phyloP scores from a whole-genome alignment of 2,329 filamentous ascomycete species.

The Fusarium chaquense region DNA sequence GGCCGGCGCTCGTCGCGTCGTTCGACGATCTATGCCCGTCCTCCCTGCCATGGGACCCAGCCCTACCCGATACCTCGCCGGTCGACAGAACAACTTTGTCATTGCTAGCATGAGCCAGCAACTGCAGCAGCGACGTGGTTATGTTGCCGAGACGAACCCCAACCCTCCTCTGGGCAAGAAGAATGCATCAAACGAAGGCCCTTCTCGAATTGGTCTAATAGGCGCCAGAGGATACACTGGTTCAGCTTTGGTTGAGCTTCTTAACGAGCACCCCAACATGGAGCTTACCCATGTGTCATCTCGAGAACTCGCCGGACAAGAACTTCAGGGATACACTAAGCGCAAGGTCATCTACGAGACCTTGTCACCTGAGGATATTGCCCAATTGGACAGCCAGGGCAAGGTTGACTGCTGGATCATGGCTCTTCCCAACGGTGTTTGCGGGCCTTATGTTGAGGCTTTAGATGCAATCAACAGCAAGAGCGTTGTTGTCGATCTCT shows the following conservation, averaged over 20 bases:
- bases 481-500: constrained; percentile 90
- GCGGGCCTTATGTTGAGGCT: constrained; percentile 92
- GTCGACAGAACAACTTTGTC: constrained; percentile 9
- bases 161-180: constrained; percentile 91
- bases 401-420: constrained; percentile 97
- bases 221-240: constrained; percentile 95
- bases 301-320: constrained; percentile 88
- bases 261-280: constrained; percentile 90
- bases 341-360: constrained; percentile 93
- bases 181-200: constrained; percentile 84
- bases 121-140: constrained; percentile 7
- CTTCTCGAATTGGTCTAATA: constrained; percentile 86
- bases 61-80: constrained; percentile 7
- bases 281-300: constrained; percentile 93
- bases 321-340: constrained; percentile 91
- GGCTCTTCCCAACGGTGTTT: constrained; percentile 95
- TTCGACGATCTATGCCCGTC: constrained; percentile 8
- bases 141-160: constrained; percentile 63
- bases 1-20: constrained; percentile 11
- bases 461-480: constrained; percentile 73
- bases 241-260: constrained; percentile 86
- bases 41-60: constrained; percentile 12
- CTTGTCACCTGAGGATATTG: constrained; percentile 86
- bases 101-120: constrained; percentile 5
- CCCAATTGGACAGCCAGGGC: constrained; percentile 81